Evolutionary conservation across 2,329 filamentous ascomycete species (phyloP), one percentile per base, ranked within the genome.

Genomic region (Tolypocladium inflatum): DNA sequence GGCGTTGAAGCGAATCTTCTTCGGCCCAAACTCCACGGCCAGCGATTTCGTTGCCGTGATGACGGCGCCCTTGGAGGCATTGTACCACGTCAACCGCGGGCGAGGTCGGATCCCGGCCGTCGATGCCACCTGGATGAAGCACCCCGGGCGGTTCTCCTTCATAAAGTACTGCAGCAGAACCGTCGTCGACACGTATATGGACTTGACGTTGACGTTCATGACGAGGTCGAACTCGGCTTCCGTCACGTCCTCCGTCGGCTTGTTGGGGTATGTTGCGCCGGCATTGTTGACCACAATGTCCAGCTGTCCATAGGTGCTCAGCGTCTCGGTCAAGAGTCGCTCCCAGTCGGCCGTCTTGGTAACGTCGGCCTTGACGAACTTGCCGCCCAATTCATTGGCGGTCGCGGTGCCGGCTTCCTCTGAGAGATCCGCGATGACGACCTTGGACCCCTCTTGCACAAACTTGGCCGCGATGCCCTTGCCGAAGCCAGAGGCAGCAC

Each of bases 1-100:
- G 2, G 82, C 80, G 62, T 90, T 90, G 65, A 91, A 86, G 0
- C 88, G 81, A 62, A 92, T 89, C 63, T 89, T 80, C 57, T 88
- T 80, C 0, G 83, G 80, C 0, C 85, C 89, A 64, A 88, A 91
- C 69, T 91, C 88, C 1, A 87, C 84, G 0, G 88, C 89, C 63
- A 92, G 70, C 2, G 71, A 67, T 69, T 80, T 80, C 0, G 76
- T 78, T 43, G 82, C 83, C 54, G 80, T 87, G 63, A 80, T 80
- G 13, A 87, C 80, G 0, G 86, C 86, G 0, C 81, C 85, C 68
- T 89, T 89, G 50, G 80, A 83, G 1, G 85, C 83, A 65, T 88
- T 88, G 65, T 89, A 89, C 85, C 86, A 89, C 1, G 85, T 84
- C 52, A 89, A 66, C 0, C 84, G 81, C 0, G 83, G 82, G 30